Base-by-base conservation (phyloP, 2,329 filamentous ascomycete genomes). In the Venturiaceae sp. region DNA sequence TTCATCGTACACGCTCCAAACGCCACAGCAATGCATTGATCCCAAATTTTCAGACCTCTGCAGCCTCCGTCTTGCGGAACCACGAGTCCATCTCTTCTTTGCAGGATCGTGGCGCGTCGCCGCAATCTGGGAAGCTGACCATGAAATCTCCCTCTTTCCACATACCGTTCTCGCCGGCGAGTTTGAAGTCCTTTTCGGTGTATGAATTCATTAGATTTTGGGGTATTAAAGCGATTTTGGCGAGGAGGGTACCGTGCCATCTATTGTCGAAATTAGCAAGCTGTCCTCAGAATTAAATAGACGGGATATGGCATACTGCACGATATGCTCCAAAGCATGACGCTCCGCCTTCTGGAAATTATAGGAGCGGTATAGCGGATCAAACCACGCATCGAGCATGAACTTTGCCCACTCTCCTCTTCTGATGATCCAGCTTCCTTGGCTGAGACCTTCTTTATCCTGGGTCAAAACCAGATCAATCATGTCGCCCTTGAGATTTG, bases 161-260 rank as follows among this genome's bases (percentile, higher is more conserved):
- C 53, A 82, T 77, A 16, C 82, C 82, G 63, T 62, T 54, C n/a
- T 53, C 46, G 21, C 39, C 47, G n/a, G 59, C 55, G 60, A 78
- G 71, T 23, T 74, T 72, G 44, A 70, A 68, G 16, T 37, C 26
- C 33, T 55, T 74, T 73, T 41, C 58, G 28, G 26, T 66, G 80
- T 85, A 97, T 0, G 89, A 82, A 68, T 95, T 95, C 69, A 99
- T 76, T 34, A 81, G 78, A 55, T 86, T 83, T 72, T 99, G 94
- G 2, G 92, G 91, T n/a, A 99, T 80, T 23, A 99, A 79, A 1
- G 88, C 92, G 62, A 97, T 76, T 69, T 91, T 94, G 37, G 92
- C 90, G 11, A 99, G 82, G 47, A 99, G 87, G 0, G 94, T 99
- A 30, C 92, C 91, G 69, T 99, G 94, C 95, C 94, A 99, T 77